Base-by-base conservation (phyloP, 2,329 filamentous ascomycete species). In the Colletotrichum musae region DNA sequence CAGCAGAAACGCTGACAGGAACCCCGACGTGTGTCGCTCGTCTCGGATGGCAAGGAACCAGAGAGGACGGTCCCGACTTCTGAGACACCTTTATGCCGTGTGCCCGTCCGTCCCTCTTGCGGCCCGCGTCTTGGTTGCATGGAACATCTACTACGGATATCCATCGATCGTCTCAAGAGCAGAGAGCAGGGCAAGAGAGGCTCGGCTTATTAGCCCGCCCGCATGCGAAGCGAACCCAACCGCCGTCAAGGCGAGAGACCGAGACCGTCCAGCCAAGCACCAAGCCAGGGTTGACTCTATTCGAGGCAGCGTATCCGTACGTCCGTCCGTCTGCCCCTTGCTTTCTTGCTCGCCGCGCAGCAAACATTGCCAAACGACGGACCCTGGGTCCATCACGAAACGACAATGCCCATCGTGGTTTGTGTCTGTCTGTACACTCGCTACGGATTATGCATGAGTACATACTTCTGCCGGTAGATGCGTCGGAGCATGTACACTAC, bases 1-100 rank as follows among this genome's bases (percentile, higher is more conserved):
- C 53, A 64, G 60, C 54, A 64, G 60, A 68, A 68, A 68, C 65
- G 47, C 54, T 64, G 54, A 68, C 64, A 68, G 60, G 60, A 68
- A 48, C 41, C 56, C 45, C 47, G 18, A 50, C 47, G 24, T 36
- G 41, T 59, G 47, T 24, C 58, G 51, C 39, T 24, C 58, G 58
- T 60, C 58, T 60, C 47, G 58, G 45, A n/a, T 43, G n/a, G 53
- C 56, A 12, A 32, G 41, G 41, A 47, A 32, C 32, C 7, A n/a
- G 50, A 45, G 21, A n/a, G 6, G 28, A 52, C 12, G 47, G 50
- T 36, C 58, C 58, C 21, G 21, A 24, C 21, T 24, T 24, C 21
- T 53, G 58, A 61, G 58, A 61, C 58, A 61, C 48, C 48, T 53
- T 10, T 24, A 61, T 61, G 58, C 48, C 36, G 58, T 45, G 45